A percentile compares a stretch with the other conserved stretches of the same genome.
Evolutionary conservation across 177 flowering plant species (phyloP).

Genomic region (Telopea speciosissima): DNA sequence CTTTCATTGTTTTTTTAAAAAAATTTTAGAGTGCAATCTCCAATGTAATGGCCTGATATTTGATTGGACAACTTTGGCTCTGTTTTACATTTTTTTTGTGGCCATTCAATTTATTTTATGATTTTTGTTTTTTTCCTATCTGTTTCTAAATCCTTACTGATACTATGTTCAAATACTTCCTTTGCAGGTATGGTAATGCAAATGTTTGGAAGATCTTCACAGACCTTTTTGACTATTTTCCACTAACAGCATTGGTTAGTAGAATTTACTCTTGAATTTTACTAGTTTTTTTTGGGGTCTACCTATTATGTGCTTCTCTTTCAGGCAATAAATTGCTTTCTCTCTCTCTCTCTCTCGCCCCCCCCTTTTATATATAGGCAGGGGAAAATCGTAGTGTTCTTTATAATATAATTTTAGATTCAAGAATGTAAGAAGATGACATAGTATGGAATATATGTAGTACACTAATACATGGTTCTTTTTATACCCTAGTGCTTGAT

Average conservation of each 20-base stretch:
- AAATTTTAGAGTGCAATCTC: not conserved
- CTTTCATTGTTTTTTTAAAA: too few relatives aligned
- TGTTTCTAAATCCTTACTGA: not conserved
- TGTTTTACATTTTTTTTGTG: not conserved
- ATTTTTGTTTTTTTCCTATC: not conserved
- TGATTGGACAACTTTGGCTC: not conserved
- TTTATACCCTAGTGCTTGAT: too few relatives aligned
- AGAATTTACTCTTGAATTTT: not conserved
- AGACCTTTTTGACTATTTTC: conserved; percentile 85
- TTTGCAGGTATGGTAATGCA: conserved; percentile 87
- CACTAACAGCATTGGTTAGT: conserved; percentile 90
- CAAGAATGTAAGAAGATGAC: too few relatives aligned
- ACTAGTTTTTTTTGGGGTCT: too few relatives aligned
- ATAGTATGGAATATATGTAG: too few relatives aligned
- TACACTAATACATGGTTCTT: too few relatives aligned
- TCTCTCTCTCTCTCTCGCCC: too few relatives aligned
- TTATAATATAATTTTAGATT: too few relatives aligned
- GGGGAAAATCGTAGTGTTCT: too few relatives aligned
- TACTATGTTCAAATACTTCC: not conserved
- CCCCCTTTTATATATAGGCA: too few relatives aligned
- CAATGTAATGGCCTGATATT: not conserved
- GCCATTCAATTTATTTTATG: not conserved
- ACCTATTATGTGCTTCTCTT: too few relatives aligned
- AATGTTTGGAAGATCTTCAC: conserved; percentile 92
- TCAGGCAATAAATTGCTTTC: too few relatives aligned